Conservation (phyloP, 106 monocot species). For the Allium sativum region DNA sequence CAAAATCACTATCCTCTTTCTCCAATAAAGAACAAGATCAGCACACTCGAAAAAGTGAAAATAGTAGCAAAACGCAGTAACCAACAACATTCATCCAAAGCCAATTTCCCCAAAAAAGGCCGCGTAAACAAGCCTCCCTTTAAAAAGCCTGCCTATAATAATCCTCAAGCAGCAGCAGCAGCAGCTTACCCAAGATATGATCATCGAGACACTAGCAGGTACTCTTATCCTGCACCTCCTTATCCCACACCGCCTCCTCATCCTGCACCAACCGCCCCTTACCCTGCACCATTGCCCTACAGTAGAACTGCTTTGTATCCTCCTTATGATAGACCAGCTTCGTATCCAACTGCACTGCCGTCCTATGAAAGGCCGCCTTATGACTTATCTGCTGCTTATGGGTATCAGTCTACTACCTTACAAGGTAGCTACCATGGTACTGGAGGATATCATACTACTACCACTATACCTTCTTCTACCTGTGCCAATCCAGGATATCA, state of each 20-base stretch:
- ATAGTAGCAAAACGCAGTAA: conserved; percentile 20
- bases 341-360: background rate
- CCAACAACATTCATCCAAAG: background rate
- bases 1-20: conserved; percentile 37
- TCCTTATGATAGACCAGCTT: background rate
- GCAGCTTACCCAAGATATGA: conserved; percentile 8
- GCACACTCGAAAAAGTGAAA: conserved; percentile 35
- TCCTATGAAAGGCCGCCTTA: conserved; percentile 6
- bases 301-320: background rate
- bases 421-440: too few species aligned
- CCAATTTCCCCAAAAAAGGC: conserved; percentile 20
- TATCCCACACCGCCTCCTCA: conserved; percentile 18
- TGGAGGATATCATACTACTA: too few species aligned
- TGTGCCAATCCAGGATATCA: too few species aligned
- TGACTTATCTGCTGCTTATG: conserved; percentile 14
- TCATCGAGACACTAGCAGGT: conserved; percentile 21
- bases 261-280: background rate
- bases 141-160: background rate
- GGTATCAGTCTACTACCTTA: background rate
- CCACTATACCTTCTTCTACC: too few species aligned
- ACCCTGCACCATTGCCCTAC: background rate
- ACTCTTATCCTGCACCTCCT: conserved; percentile 12
- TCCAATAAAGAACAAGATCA: conserved; percentile 35
- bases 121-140: conserved; percentile 3
- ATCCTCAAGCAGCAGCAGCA: conserved; percentile 2